Evolutionary conservation across 371 early-diverging fungal genomes (phyloP).

Genomic region (Mycotypha africana): DNA sequence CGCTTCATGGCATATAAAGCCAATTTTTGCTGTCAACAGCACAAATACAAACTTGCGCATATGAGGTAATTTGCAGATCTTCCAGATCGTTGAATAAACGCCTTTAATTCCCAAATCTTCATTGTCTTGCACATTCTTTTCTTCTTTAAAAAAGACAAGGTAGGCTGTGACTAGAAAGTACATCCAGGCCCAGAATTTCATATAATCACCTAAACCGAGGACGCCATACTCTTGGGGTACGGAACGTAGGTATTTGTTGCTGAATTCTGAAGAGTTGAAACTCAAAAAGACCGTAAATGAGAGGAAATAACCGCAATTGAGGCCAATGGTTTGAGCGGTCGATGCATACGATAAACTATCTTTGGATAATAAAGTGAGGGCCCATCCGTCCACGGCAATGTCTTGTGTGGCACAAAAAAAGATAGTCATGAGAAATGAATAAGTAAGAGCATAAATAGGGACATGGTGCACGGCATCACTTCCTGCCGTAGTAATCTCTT

Average conservation of each 20-base stretch:
- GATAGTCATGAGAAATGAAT: conserved; percentile 73
- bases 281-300: conserved; percentile 96
- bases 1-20: conserved; percentile 92
- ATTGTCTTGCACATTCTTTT: conserved; percentile 35
- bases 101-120: conserved; percentile 53
- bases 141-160: conserved; percentile 74
- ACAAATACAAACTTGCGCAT: conserved; percentile 81
- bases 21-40: conserved; percentile 84
- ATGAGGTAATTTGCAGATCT: conserved; percentile 71
- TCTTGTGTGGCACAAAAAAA: conserved; percentile 97
- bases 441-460: conserved; percentile 62
- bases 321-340: conserved; percentile 94
- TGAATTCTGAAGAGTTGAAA: conserved; percentile 89
- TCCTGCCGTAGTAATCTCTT: too few relatives aligned
- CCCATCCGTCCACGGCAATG: conserved; percentile 98
- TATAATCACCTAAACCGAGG: conserved; percentile 76
- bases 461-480: too few relatives aligned
- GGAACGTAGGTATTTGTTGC: conserved; percentile 86
- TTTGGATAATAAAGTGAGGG: conserved; percentile 83
- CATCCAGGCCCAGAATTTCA: conserved; percentile 89
- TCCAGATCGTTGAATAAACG: conserved; percentile 63
- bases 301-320: conserved; percentile 92
- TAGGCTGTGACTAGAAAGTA: conserved; percentile 83
- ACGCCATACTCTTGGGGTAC: conserved; percentile 69
- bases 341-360: conserved; percentile 88